Evolutionary conservation across 2,329 filamentous ascomycete genomes (phyloP).

Genomic region (Fusarium verticillioides): DNA sequence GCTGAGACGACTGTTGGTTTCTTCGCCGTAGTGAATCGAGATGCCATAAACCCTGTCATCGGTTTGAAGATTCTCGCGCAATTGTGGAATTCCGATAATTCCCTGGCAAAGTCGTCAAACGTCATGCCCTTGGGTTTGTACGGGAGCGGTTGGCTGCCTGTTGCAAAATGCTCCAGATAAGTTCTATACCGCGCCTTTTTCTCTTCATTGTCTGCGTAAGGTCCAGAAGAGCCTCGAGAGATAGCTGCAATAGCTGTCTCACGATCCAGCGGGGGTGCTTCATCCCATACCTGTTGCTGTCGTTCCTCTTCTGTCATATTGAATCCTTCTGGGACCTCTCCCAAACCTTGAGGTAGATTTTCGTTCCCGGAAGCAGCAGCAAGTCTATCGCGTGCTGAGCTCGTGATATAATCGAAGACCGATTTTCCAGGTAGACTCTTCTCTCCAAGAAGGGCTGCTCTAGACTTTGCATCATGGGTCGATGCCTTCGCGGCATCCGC

Average conservation of each 20-base stretch:
- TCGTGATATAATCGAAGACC: slow-evolving; percentile 90
- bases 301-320: slow-evolving; percentile 72
- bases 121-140: slow-evolving; percentile 55
- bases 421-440: slow-evolving; percentile 85
- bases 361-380: slow-evolving; percentile 78
- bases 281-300: slow-evolving; percentile 65
- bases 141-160: slow-evolving; percentile 60
- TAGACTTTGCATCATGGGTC: slow-evolving; percentile 76
- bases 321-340: slow-evolving; percentile 77
- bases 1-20: slow-evolving; percentile 50
- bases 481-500: slow-evolving; percentile 83
- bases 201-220: slow-evolving; percentile 82
- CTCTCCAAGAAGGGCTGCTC: slow-evolving; percentile 86
- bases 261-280: slow-evolving; percentile 73
- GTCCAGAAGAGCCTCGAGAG: slow-evolving; percentile 71
- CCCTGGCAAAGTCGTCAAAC: slow-evolving; percentile 80
- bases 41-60: slow-evolving; percentile 91
- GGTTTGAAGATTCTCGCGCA: slow-evolving; percentile 84
- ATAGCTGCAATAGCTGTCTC: slow-evolving; percentile 76
- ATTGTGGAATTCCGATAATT: slow-evolving; percentile 79
- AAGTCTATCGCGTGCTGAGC: slow-evolving; percentile 80
- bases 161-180: slow-evolving; percentile 81
- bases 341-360: slow-evolving; percentile 80
- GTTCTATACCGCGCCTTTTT: slow-evolving; percentile 84
- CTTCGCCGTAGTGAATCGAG: slow-evolving; percentile 83